A percentile compares a stretch with the other conserved stretches of the same genome.
phyloP scores from a whole-genome alignment of 129 eudicot genomes.

The Silybum marianum region DNA sequence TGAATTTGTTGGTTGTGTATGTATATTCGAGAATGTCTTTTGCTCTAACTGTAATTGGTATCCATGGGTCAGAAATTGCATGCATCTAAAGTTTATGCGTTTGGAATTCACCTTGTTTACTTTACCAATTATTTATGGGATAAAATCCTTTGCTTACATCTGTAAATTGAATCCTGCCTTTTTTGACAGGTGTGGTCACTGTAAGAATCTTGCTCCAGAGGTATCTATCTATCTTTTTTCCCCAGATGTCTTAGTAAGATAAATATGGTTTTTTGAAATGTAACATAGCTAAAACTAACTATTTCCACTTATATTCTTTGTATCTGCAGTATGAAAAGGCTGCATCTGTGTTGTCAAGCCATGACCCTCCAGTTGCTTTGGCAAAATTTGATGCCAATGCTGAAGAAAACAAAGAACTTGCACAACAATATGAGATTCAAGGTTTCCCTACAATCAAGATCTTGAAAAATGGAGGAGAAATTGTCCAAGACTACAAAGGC shows the following conservation, averaged over 20 bases:
- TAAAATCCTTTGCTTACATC: background rate
- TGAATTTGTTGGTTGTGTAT: background rate
- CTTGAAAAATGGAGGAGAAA: constrained; percentile 71
- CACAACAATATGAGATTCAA: constrained; percentile 45
- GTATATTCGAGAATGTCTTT: background rate
- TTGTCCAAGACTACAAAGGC: constrained; percentile 69
- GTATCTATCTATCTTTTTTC: constrained; percentile 39
- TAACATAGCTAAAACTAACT: background rate
- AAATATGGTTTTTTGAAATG: background rate
- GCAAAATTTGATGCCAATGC: constrained; percentile 85
- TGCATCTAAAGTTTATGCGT: background rate
- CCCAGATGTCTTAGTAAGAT: background rate
- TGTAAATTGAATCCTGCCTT: background rate
- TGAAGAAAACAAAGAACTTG: constrained; percentile 59
- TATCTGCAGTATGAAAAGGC: constrained; percentile 77
- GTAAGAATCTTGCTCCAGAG: constrained; percentile 85
- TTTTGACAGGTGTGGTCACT: constrained; percentile 69
- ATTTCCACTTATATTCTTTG: background rate
- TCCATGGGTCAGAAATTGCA: background rate
- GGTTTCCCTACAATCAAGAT: constrained; percentile 89
- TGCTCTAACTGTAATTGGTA: background rate
- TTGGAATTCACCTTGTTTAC: background rate
- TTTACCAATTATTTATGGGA: background rate
- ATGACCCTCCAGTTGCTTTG: constrained; percentile 75
- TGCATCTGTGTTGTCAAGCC: constrained; percentile 66